Evolutionary conservation across 148 eudicot genomes (phyloP), one percentile per base, ranked within the genome.

Genomic region (Spergularia bocconei): DNA sequence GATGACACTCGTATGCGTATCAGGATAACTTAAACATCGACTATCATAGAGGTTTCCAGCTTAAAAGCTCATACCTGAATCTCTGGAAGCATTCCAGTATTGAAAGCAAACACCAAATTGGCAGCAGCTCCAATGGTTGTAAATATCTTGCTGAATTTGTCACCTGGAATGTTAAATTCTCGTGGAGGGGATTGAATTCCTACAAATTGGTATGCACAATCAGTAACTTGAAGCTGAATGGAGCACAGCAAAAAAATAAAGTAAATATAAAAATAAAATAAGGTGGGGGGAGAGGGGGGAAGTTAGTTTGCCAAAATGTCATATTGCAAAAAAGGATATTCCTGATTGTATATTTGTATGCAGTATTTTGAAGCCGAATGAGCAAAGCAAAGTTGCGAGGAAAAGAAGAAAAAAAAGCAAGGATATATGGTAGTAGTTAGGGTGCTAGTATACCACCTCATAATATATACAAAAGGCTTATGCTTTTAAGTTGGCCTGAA

Each of bases 31-130:
- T 9, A 17, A 25, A 17, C 36, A 19, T 58, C 9, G 14, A 7
- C 64, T 13, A 25, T 59, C 19, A 53, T 14, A 29, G 7, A 11
- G 15, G 14, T 25, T 54, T 38, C 39, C 6, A 10, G 64, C 44
- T 17, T 11, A 38, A 60, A 61, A 21, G 5, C 17, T 14, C 41
- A 57, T 64, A 92, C 99, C 93, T 96, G 99, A 80, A 96, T 96
- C 85, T 96, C 99, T 3, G 98, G 98, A 79, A 96, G 94, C 99
- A 96, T 96, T 83, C 99, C 99, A 62, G 99, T 92, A 68, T 96
- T 92, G 73, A 90, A 89, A 23, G 94, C 90, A 71, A 96, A 92
- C 56, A 96, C 90, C 75, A 91, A 87, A 78, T 84, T 92, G 63
- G 97, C 93, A 74, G 88, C 64, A 58, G 99, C 99, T 84, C 98